Conservation (phyloP, 257 asterid genomes). For the Capsicum rhomboideum region DNA sequence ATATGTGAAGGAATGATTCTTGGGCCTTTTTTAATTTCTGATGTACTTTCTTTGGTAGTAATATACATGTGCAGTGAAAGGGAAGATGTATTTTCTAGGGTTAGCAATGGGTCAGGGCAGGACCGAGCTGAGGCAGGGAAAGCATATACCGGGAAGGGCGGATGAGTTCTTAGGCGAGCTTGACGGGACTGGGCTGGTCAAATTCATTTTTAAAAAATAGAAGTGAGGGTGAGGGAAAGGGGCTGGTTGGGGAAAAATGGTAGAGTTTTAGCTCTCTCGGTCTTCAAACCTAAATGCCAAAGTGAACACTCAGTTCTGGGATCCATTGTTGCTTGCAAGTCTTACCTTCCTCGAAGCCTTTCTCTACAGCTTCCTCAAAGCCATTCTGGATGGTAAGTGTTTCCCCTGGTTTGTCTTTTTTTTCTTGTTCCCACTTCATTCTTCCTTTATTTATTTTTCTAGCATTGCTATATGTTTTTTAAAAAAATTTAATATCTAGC, state of each 20-base stretch:
- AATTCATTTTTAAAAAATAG: background rate
- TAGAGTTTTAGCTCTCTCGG: background rate
- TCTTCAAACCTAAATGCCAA: background rate
- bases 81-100: too few species aligned
- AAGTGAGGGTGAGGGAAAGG: too few species aligned
- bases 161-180: too few species aligned
- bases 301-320: background rate
- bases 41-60: too few species aligned
- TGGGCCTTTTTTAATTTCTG: too few species aligned
- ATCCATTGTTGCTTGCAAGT: background rate
- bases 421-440: background rate
- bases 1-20: background rate
- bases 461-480: background rate
- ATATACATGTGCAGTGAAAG: too few species aligned
- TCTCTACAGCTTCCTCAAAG: background rate
- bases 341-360: background rate
- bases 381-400: background rate
- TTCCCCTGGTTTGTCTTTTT: background rate
- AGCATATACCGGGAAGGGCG: too few species aligned
- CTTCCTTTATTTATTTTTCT: background rate
- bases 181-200: background rate
- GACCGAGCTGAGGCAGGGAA: too few species aligned
- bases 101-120: too few species aligned
- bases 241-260: too few species aligned
- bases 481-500: background rate